phyloP scores from a whole-genome alignment of 2,329 filamentous ascomycete species.

The Acarospora socialis region DNA sequence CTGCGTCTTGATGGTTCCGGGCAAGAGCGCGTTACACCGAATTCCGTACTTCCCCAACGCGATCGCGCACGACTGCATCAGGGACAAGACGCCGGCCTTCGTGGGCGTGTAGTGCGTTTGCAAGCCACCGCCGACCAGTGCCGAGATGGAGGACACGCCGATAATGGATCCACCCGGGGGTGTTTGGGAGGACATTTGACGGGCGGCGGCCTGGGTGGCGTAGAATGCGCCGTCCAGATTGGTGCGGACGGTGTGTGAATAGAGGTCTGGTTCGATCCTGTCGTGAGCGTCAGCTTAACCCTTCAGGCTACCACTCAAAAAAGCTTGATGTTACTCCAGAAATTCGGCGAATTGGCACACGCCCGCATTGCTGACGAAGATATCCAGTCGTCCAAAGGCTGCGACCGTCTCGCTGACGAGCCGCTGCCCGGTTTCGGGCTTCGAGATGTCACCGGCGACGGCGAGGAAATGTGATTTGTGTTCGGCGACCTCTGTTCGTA shows the following conservation, averaged over 20 bases:
- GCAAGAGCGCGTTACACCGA: slow-evolving; percentile 69
- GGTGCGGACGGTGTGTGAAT: slow-evolving; percentile 56
- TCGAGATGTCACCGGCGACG: slow-evolving; percentile 62
- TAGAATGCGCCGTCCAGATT: slow-evolving; percentile 87
- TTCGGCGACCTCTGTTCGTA: slow-evolving; percentile 28
- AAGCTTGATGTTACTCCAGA: slow-evolving; percentile 35
- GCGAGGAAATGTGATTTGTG: slow-evolving; percentile 40
- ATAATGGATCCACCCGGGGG: slow-evolving; percentile 64
- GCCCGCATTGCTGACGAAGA: slow-evolving; percentile 81
- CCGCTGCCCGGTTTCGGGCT: slow-evolving; percentile 53
- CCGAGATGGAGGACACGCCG: slow-evolving; percentile 27
- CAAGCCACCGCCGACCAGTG: slow-evolving; percentile 49
- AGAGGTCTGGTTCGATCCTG: slow-evolving; percentile 54
- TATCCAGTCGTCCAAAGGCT: slow-evolving; percentile 42
- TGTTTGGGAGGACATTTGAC: slow-evolving; percentile 61
- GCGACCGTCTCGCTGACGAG: slow-evolving; percentile 54
- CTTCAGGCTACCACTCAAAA: neutral
- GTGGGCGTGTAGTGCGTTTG: slow-evolving; percentile 84
- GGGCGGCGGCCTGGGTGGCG: slow-evolving; percentile 68
- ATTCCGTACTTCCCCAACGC: slow-evolving; percentile 64
- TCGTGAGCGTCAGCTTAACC: slow-evolving; percentile 4
- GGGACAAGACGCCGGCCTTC: slow-evolving; percentile 64
- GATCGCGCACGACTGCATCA: slow-evolving; percentile 74
- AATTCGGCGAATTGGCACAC: slow-evolving; percentile 84
- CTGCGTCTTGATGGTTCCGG: slow-evolving; percentile 71